Evolutionary conservation across 2,329 filamentous ascomycete genomes (phyloP), one percentile per base, ranked within the genome.

Genomic region (Chrysoporthe deuterocubensis): DNA sequence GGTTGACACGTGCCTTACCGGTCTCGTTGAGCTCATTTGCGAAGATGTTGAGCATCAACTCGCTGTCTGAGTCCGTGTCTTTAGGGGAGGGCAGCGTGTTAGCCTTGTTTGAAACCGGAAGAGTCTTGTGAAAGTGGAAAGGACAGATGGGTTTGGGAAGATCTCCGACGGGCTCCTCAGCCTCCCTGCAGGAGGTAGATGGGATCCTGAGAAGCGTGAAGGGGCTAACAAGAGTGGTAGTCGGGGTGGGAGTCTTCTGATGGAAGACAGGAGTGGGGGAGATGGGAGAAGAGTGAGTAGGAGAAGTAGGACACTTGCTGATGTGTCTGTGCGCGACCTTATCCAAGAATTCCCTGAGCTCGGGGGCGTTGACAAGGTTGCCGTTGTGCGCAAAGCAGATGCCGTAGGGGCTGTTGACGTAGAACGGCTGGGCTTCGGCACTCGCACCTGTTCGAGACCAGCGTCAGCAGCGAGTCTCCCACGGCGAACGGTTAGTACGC

Each of bases 391-490:
- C 87, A 76, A 96, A 87, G 75, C 87, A 92, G 73, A 96, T 91
- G 60, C 93, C 93, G 76, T 93, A 96, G 1, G 92, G 93, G 67
- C 86, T 87, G 82, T 97, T 97, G 74, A 96, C 93, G 76, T 96
- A 97, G 79, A 97, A 97, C 0, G 94, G 94, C 79, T 97, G 94
- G 13, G 93, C 92, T 80, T 97, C 93, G 8, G 93, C 90, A 75
- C 93, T 95, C 68, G 68, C 69, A 18, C 65, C 37, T 59, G 11
- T n/a, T 3, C n/a, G 60, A 21, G 14, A 57, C 54, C 56, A 3
- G 32, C 2, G 54, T 64, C 42, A 62, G 62, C 26, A 5, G 48
- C 26, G 44, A 69, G 21, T 61, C 37, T 40, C 9, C 34, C 50
- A 58, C n/a, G 7, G 8, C n/a, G 16, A n/a, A 5, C 16, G 8